Evolutionary conservation across 2,329 filamentous ascomycete species (phyloP), one percentile per base, ranked within the genome.

Genomic region (Xylariaceae sp.): DNA sequence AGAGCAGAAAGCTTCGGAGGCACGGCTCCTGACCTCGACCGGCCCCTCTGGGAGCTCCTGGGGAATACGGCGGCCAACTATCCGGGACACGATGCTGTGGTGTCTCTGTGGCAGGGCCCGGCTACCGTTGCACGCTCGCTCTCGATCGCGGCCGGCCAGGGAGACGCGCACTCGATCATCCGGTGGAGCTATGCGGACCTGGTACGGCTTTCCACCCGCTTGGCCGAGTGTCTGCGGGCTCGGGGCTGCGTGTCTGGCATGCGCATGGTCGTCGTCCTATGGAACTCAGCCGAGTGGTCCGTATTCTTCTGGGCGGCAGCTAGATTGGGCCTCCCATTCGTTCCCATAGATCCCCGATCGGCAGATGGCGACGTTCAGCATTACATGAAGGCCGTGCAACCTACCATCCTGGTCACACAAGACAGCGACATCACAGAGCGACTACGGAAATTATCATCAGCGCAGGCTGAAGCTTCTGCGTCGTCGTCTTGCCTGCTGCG

Each of bases 221-320:
- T 31, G 5, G 29, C 29, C 8, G 7, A 22, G 5, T 22, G 19
- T 31, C 29, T 31, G 12, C 5, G 13, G 10, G 9, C 15, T n/a
- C 19, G 15, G 5, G 29, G 29, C 5, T 31, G 29, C 15, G 10
- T 16, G 13, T 5, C 8, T 8, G 29, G 29, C 29, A 31, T 22
- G 29, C 29, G 10, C 9, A 11, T 31, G 17, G 18, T 9, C 5
- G 29, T 31, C 5, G 18, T 23, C 5, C 8, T 31, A 14, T 19
- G 29, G 29, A 31, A 31, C 17, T 31, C 29, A 5, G 29, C 29
- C 5, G 29, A 31, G 18, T 31, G 17, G 9, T 16, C 29, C 6
- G 5, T 31, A 12, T 31, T 31, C 18, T 31, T 31, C 29, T 31
- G 29, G 29, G 29, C 29, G 5, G 5, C 29, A n/a, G 19, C 19